Base-by-base conservation (phyloP, 1,284 basidiomycete species). In the Athelia psychrophila region DNA sequence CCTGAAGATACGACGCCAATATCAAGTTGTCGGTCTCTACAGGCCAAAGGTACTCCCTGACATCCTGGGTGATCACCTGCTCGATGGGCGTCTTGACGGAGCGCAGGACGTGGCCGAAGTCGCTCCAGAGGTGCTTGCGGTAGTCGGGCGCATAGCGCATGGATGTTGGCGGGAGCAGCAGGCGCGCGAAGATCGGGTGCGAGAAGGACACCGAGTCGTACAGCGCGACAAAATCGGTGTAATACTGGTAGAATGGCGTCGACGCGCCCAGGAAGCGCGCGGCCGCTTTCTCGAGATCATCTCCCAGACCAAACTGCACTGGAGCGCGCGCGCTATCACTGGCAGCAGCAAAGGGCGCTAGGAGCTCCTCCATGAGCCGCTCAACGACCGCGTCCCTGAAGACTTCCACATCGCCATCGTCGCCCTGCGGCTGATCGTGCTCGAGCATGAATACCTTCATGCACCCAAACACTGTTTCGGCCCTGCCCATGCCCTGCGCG, bases 401-500 rank as follows among this genome's bases (percentile, higher is more conserved):
- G 25, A 92, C 83, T 58, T 93, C 91, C 18, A 10, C n/a, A 40
- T 78, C 77, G 4, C 69, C 61, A 5, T 78, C 76, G 54, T 80
- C 74, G 51, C 75, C 72, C 49, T 82, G 76, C 19, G 38, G 67
- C 57, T 84, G 81, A 2, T 75, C 78, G 67, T 95, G 89, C 66
- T 97, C 95, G 18, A 98, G 82, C 93, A 97, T 95, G 71, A 93
- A 95, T 13, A 98, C 85, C 61, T 93, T 93, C 90, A 96, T 94
- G 58, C 92, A 86, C 32, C 79, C 82, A 58, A 96, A 88, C 2
- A 86, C 71, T 1, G 77, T 72, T 58, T 89, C 83, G 36, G 80
- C 79, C 19, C 79, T 71, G 16, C 68, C 72, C 58, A 84, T 64
- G 3, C 70, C 66, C 51, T 80, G 73, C 20, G 62, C 55, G 1